Base-by-base conservation (phyloP, 495 filamentous ascomycete genomes). In the Mytilinidion resinicola region DNA sequence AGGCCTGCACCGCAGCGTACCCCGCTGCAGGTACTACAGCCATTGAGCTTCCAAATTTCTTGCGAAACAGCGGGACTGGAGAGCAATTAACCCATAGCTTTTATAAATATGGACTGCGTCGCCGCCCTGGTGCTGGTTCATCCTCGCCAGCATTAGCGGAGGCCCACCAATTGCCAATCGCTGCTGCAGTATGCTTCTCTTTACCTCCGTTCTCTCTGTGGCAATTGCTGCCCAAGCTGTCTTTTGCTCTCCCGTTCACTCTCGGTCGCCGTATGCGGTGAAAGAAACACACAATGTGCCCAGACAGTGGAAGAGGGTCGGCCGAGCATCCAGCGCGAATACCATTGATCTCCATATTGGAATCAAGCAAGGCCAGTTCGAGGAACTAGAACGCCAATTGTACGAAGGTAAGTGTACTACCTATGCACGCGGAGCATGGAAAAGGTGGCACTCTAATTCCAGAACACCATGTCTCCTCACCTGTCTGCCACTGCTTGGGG, bases 221-320 rank as follows among this genome's bases (percentile, higher is more conserved):
- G 60, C 57, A 43, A 56, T 63, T 53, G 53, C 57, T 44, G 61
- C 60, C 3, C 56, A 57, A 36, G 46, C 34, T 20, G 60, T 51
- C 25, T 38, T 66, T 44, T 55, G 59, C 11, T 38, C 34, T 1
- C 66, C 63, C 14, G 61, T 65, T 41, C 54, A 34, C 51, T 51
- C 68, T 50, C 64, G 66, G 25, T 68, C 60, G 39, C 37, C 61
- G 1, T 82, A 82, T 62, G 71, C 67, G 12, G 72, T 82, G 47
- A 84, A 82, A 65, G 81, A 82, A 37, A 63, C 70, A 25, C 78
- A 82, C 56, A 55, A 63, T 54, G 74, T 77, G 9, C 80, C 81
- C 17, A 64, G 63, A 30, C 67, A 67, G 54, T 84, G 80, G 80
- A 70, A 54, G 12, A 62, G 69, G n/a, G 59, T 75, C 25, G 72